phyloP scores from a whole-genome alignment of 108 stramenopile genomes.

The Skeletonema tropicum region DNA sequence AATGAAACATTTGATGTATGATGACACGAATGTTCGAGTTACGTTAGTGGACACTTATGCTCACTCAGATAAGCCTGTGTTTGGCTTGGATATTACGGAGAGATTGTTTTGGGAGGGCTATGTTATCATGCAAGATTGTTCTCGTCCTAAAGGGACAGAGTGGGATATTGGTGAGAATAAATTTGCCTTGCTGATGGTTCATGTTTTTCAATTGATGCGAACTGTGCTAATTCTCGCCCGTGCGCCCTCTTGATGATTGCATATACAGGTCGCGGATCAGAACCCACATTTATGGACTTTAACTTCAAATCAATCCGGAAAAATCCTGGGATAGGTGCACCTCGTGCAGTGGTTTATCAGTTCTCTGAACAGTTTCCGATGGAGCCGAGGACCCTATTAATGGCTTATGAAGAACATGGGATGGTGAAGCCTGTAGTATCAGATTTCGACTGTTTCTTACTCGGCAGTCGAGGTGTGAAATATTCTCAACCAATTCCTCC shows the following conservation, averaged over 20 bases:
- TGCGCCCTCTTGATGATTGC: too few relatives aligned
- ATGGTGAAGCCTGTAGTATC: slow-evolving; percentile 60
- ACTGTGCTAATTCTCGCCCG: too few relatives aligned
- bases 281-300: slow-evolving; percentile 51
- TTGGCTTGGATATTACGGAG: slow-evolving; percentile 56
- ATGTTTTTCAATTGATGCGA: too few relatives aligned
- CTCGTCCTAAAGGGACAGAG: slow-evolving; percentile 35
- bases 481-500: slow-evolving; percentile 47
- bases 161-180: slow-evolving; percentile 39
- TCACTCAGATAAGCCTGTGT: slow-evolving; percentile 10
- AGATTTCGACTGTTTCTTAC: slow-evolving; percentile 70
- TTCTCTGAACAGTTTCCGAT: slow-evolving; percentile 38
- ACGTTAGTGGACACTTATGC: slow-evolving; percentile 19
- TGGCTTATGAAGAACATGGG: slow-evolving; percentile 65
- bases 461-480: slow-evolving; percentile 53
- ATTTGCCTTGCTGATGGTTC: too few relatives aligned
- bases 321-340: slow-evolving; percentile 8
- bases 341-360: slow-evolving; percentile 49
- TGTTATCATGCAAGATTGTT: slow-evolving; percentile 51
- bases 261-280: slow-evolving; percentile 34
- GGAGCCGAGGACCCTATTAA: slow-evolving; percentile 50
- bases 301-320: slow-evolving; percentile 53
- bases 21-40: slow-evolving; percentile 23
- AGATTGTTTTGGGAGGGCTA: slow-evolving; percentile 59
- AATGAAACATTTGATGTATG: slow-evolving; percentile 45